Base-by-base conservation (phyloP, 192 early-diverging fungal genomes). In the Ambispora gerdemannii region DNA sequence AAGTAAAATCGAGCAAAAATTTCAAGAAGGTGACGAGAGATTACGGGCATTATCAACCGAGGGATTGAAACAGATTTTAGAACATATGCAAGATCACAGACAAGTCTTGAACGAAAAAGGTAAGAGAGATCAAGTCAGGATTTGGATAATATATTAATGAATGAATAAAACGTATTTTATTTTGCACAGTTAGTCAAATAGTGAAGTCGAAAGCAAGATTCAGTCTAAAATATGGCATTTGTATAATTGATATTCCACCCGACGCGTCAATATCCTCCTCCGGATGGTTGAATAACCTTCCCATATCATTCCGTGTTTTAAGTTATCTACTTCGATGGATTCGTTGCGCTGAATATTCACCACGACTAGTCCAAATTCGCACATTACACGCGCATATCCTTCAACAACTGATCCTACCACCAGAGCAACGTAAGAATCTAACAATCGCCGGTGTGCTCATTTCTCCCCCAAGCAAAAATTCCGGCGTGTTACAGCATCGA, bases 71-170 rank as follows among this genome's bases (percentile, higher is more conserved):
- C 56, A 33, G 10, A 79, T 85, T 27, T 55, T 80, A 35, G 65
- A 67, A 13, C 77, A 80, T 15, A 85, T 85, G 81, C 52, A 79
- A 50, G 19, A 72, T 25, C 83, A 85, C 64, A 70, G 58, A 43
- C 20, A 53, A 27, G 33, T 2, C 71, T 75, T 36, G 55, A 61
- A 70, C 72, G 72, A 74, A 72, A 74, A 67, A 73, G 25, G 15
- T 11, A 50, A 28, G 1, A 25, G 24, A 49, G 0, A 13, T 25
- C 49, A 24, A 1, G 1, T 34, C 20, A 24, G 11, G 1, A 8
- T 8, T 69, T 50, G 3, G 27, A 35, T 19, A 38, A 25, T 28
- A 17, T 59, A 7, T 17, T 33, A 52, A 32, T 27, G 7, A 76
- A 74, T 75, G 2, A 62, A 6, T 32, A 66, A 60, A 24, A 60